A percentile compares a stretch with the other conserved stretches of the same genome.
phyloP scores from a whole-genome alignment of 139 green algal genomes.

The Chlorella sp. region DNA sequence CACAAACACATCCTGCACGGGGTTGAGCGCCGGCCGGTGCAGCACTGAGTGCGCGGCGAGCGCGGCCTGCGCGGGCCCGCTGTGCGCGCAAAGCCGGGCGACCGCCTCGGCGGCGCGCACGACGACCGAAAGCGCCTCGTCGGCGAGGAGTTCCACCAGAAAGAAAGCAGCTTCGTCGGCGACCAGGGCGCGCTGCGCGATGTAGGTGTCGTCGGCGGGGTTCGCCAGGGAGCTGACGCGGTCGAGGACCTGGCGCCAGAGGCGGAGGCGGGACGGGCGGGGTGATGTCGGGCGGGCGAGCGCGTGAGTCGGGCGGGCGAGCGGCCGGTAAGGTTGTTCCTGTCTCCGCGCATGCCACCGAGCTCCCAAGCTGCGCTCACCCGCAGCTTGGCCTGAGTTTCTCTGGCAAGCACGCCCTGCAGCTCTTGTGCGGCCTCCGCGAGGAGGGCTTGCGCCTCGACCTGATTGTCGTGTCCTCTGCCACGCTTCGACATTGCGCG shows the following conservation, averaged over 20 bases:
- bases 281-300: background rate
- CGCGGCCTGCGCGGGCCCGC: conserved; percentile 6
- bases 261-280: background rate
- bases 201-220: conserved; percentile 17
- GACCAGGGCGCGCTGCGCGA: conserved; percentile 14
- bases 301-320: background rate
- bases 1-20: conserved; percentile 27
- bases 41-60: conserved; percentile 5
- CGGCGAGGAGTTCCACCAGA: conserved; percentile 24
- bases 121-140: conserved; percentile 13
- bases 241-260: conserved; percentile 17
- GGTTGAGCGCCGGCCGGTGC: conserved; percentile 28
- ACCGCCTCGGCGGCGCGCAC: conserved; percentile 20
- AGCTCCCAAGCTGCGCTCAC: background rate
- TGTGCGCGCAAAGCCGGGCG: conserved; percentile 19
- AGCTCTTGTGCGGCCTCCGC: conserved; percentile 16
- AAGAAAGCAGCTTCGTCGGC: conserved; percentile 21
- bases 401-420: conserved; percentile 9
- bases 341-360: background rate
- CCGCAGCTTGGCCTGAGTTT: conserved; percentile 25
- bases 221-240: conserved; percentile 6
- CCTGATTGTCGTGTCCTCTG: background rate
- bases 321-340: background rate
- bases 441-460: background rate
- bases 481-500: conserved; percentile 9